Conservation (phyloP, 805 yeast genomes). For the Groenewaldozyma salmanticensis region DNA sequence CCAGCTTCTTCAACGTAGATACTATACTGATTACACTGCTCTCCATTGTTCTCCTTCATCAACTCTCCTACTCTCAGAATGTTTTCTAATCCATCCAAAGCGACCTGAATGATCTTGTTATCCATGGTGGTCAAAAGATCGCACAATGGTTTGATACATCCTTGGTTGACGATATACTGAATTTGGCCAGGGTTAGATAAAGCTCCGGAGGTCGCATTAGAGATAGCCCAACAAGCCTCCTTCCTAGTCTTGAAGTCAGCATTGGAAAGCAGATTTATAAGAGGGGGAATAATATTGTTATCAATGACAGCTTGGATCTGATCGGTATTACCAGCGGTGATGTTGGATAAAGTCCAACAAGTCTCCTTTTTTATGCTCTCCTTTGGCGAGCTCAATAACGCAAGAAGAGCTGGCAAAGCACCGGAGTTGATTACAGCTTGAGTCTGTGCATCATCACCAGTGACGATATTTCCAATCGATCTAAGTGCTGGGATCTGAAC, state of each 20-base stretch:
- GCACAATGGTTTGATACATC: slow-evolving; percentile 94
- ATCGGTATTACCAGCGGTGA: slow-evolving; percentile 92
- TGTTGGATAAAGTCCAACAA: slow-evolving; percentile 97
- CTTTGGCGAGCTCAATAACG: slow-evolving; percentile 71
- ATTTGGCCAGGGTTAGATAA: slow-evolving; percentile 86
- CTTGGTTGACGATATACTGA: slow-evolving; percentile 85
- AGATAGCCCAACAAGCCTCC: slow-evolving; percentile 99
- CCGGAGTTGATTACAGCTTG: slow-evolving; percentile 92
- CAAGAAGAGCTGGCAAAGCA: slow-evolving; percentile 75
- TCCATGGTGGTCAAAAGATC: slow-evolving; percentile 84
- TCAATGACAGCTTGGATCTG: slow-evolving; percentile 97
- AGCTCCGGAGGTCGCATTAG: slow-evolving; percentile 96
- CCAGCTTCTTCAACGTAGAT: slow-evolving; percentile 95
- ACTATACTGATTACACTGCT: slow-evolving; percentile 74
- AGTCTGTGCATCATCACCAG: slow-evolving; percentile 93
- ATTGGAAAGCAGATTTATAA: slow-evolving; percentile 61
- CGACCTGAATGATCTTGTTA: slow-evolving; percentile 84
- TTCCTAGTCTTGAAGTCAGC: slow-evolving; percentile 95
- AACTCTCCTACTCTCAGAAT: slow-evolving; percentile 89
- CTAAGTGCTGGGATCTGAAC: slow-evolving; percentile 97
- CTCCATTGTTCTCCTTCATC: slow-evolving; percentile 69
- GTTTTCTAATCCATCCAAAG: slow-evolving; percentile 90
- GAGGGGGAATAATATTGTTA: slow-evolving; percentile 85
- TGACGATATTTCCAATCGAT: slow-evolving; percentile 95
- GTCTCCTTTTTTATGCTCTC: slow-evolving; percentile 95